phyloP scores from a whole-genome alignment of 1,284 basidiomycete genomes.

The Anthracocystis setariae region DNA sequence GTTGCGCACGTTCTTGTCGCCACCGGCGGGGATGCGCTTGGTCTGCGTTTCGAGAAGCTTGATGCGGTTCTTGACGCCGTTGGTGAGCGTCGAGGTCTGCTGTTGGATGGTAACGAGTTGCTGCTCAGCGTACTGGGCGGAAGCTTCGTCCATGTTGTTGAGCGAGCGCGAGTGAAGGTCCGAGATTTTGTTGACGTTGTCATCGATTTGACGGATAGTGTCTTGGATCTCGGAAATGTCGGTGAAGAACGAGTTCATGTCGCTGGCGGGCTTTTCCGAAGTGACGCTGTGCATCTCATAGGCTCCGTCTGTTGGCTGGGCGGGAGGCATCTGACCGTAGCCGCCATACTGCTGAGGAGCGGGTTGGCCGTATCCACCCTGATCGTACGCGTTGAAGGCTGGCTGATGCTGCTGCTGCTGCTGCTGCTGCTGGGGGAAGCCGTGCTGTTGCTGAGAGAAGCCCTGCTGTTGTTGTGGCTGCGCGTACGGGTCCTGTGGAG shows the following conservation, averaged over 20 bases:
- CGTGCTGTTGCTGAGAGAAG: constrained; percentile 11
- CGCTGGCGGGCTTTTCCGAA: constrained; percentile 43
- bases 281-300: constrained; percentile 59
- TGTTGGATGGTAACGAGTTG: constrained; percentile 56
- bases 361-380: not conserved
- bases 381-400: constrained; percentile 7
- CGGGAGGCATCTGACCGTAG: constrained; percentile 40
- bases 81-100: constrained; percentile 63
- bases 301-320: constrained; percentile 26
- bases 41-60: constrained; percentile 61
- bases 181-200: constrained; percentile 64
- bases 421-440: constrained; percentile 27
- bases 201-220: constrained; percentile 64
- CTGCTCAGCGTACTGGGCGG: constrained; percentile 63
- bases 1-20: constrained; percentile 67
- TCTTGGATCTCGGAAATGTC: constrained; percentile 64
- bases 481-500: constrained; percentile 35
- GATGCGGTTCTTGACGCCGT: constrained; percentile 65
- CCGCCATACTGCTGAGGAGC: constrained; percentile 13
- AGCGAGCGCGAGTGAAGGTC: constrained; percentile 66
- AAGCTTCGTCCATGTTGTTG: constrained; percentile 67
- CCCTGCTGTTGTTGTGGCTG: constrained; percentile 36
- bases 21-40: constrained; percentile 50
- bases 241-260: constrained; percentile 62
- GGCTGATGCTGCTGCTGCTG: constrained; percentile 26